Conservation (phyloP, 768 basidiomycete genomes). For the Russula brevipes region DNA sequence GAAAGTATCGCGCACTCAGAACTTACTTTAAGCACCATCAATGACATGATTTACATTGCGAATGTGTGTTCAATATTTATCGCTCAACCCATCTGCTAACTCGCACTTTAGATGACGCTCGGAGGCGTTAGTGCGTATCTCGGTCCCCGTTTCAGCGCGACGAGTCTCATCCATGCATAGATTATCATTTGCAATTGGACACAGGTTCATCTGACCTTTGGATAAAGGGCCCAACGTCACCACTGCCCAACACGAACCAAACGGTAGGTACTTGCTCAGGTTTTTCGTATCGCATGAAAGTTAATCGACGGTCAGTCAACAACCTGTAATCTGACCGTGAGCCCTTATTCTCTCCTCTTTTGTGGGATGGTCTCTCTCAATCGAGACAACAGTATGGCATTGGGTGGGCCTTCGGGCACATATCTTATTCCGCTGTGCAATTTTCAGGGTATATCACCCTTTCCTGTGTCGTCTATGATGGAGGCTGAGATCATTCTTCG, state of each 20-base stretch:
- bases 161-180: constrained; percentile 34
- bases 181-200: constrained; percentile 72
- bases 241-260: constrained; percentile 44
- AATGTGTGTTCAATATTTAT: constrained; percentile 47
- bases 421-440: constrained; percentile 55
- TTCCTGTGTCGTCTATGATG: not conserved
- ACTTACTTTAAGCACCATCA: constrained; percentile 47
- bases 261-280: constrained; percentile 39
- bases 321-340: constrained; percentile 27
- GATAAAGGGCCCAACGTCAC: constrained; percentile 46
- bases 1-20: not conserved
- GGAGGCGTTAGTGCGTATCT: constrained; percentile 50
- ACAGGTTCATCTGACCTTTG: constrained; percentile 84
- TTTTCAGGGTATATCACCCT: constrained; percentile 59
- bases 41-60: constrained; percentile 74
- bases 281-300: constrained; percentile 11
- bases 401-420: constrained; percentile 67
- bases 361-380: not conserved
- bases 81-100: constrained; percentile 3
- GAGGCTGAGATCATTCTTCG: not conserved
- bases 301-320: constrained; percentile 23
- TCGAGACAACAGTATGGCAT: constrained; percentile 58
- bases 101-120: constrained; percentile 52
- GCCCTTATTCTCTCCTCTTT: not conserved
- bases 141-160: not conserved